A percentile compares a stretch with the other conserved stretches of the same genome.
Evolutionary conservation across 495 filamentous ascomycete genomes (phyloP).

Genomic region (Penicillium samsonianum): DNA sequence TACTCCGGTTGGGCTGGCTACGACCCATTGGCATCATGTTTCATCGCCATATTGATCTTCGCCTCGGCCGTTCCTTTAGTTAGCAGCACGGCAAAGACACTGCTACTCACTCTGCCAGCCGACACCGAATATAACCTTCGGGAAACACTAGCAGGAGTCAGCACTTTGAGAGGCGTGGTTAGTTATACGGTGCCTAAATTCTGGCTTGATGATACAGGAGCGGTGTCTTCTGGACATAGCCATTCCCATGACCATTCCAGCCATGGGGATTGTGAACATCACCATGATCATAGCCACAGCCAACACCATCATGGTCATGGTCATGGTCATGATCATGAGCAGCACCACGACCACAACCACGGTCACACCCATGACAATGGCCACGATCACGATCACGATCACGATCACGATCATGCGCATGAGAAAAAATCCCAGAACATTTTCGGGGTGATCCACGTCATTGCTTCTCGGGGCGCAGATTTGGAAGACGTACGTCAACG

Average conservation of each 20-base stretch:
- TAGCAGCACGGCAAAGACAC: slow-evolving; percentile 72
- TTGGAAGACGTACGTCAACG: slow-evolving; percentile 75
- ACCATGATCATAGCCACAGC: slow-evolving; percentile 30
- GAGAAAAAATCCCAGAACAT: slow-evolving; percentile 50
- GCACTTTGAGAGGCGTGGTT: slow-evolving; percentile 77
- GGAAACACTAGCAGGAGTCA: slow-evolving; percentile 80
- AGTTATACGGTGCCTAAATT: slow-evolving; percentile 89
- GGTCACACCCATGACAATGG: slow-evolving; percentile 15
- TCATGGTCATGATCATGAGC: slow-evolving; percentile 21
- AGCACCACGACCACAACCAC: slow-evolving; percentile 20
- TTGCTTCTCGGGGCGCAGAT: slow-evolving; percentile 66
- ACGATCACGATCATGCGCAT: slow-evolving; percentile 32
- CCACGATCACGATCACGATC: slow-evolving; percentile 18
- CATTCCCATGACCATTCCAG: slow-evolving; percentile 31
- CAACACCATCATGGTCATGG: slow-evolving; percentile 30
- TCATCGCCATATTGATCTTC: slow-evolving; percentile 93
- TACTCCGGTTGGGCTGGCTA: slow-evolving; percentile 89
- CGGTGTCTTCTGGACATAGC: slow-evolving; percentile 27
- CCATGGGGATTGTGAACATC: slow-evolving; percentile 26
- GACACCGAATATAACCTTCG: slow-evolving; percentile 88
- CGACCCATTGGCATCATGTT: slow-evolving; percentile 89
- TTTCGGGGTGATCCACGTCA: slow-evolving; percentile 80
- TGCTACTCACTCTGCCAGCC: slow-evolving; percentile 81
- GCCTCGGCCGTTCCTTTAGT: slow-evolving; percentile 86
- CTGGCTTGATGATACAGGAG: slow-evolving; percentile 79